A percentile compares a stretch with the other conserved stretches of the same genome.
phyloP scores from a whole-genome alignment of 305 asterid genomes.

The Rubia occidens region DNA sequence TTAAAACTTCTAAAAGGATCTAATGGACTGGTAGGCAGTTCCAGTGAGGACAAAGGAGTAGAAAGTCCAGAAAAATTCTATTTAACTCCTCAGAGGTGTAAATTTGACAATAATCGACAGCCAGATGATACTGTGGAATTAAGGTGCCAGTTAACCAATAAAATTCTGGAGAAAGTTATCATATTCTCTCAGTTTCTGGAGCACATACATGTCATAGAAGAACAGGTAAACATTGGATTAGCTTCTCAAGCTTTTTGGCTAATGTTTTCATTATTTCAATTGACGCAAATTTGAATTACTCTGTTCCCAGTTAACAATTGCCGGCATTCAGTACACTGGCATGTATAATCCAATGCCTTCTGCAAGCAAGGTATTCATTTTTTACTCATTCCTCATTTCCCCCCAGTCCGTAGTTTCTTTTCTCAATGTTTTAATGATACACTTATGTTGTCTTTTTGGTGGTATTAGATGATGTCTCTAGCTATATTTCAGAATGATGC shows the following conservation, averaged over 20 bases:
- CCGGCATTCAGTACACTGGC: constrained; percentile 70
- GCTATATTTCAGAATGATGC: constrained; percentile 78
- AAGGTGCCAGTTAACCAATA: constrained; percentile 25
- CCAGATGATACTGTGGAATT: constrained; percentile 25
- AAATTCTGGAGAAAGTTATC: constrained; percentile 61
- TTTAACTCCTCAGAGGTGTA: constrained; percentile 22
- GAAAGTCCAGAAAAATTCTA: constrained; percentile 22
- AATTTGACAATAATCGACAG: constrained; percentile 17
- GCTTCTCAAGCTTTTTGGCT: constrained; percentile 19
- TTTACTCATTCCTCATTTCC: neutral
- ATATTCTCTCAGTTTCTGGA: constrained; percentile 96
- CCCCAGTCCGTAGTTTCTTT: neutral
- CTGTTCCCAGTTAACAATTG: constrained; percentile 49
- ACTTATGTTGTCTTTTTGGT: neutral
- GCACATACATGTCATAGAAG: constrained; percentile 85
- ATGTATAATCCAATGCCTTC: constrained; percentile 95
- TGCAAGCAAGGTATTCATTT: constrained; percentile 45
- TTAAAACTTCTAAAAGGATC: constrained; percentile 54
- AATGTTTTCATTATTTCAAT: constrained; percentile 17
- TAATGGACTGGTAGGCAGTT: constrained; percentile 35
- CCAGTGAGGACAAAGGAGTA: constrained; percentile 26
- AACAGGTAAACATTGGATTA: constrained; percentile 54
- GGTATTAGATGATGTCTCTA: constrained; percentile 67
- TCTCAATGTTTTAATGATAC: neutral
- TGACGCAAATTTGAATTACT: constrained; percentile 18